Percentiles rank a stretch among this genome's conserved stretches.
Evolutionary conservation across 2,329 filamentous ascomycete genomes (phyloP).

Genomic region (Cadophora sp.): DNA sequence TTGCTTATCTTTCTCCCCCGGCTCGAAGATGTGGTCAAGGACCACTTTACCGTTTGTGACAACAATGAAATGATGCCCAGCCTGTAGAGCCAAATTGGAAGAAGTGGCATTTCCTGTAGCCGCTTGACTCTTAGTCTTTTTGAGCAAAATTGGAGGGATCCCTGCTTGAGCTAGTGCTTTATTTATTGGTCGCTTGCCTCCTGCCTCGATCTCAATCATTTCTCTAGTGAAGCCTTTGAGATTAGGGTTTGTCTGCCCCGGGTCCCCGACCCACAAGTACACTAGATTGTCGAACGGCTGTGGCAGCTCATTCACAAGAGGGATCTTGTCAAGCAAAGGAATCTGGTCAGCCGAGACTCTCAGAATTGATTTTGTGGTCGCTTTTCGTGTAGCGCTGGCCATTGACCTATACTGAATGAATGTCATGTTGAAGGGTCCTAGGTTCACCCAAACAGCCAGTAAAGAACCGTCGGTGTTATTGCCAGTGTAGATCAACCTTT

Average conservation of each 20-base stretch:
- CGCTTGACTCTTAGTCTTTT: background rate
- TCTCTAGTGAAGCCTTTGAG: background rate
- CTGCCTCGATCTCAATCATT: slow-evolving; percentile 2
- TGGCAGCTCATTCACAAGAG: slow-evolving; percentile 9
- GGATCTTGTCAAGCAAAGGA: slow-evolving; percentile 9
- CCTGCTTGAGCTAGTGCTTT: background rate
- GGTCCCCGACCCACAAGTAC: slow-evolving; percentile 16
- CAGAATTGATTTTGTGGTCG: background rate
- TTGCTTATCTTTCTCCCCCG: background rate
- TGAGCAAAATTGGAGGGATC: slow-evolving; percentile 7
- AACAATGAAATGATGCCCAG: slow-evolving; percentile 23
- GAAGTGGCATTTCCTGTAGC: no score
- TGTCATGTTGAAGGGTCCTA: slow-evolving; percentile 15
- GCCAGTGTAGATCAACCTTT: no score
- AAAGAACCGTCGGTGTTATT: background rate
- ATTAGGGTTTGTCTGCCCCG: background rate
- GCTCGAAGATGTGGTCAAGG: slow-evolving; percentile 20
- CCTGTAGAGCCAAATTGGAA: background rate
- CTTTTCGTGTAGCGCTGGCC: background rate
- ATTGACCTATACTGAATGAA: slow-evolving; percentile 18
- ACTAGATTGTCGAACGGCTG: slow-evolving; percentile 18
- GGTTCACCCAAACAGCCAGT: slow-evolving; percentile 4
- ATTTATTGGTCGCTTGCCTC: background rate
- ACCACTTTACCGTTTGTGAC: slow-evolving; percentile 12
- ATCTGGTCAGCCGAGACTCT: slow-evolving; percentile 12